Conservation (phyloP, 805 yeast species). For the Yarrowia bubula region DNA sequence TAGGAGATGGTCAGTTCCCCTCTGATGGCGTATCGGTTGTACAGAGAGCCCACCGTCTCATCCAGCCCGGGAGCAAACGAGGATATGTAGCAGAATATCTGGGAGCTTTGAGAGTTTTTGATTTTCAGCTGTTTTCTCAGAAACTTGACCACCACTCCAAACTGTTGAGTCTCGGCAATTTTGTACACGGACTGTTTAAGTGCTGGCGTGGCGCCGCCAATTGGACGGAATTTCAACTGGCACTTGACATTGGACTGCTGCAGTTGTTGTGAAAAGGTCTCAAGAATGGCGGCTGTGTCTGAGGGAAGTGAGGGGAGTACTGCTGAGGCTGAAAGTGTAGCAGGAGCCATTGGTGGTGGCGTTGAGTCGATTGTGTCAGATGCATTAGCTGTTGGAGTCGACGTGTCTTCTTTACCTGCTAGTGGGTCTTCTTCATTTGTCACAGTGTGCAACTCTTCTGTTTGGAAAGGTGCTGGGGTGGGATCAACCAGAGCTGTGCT, state of each 20-base stretch:
- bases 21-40: conserved; percentile 35
- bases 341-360: conserved; percentile 34
- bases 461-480: background rate
- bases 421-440: background rate
- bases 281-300: conserved; percentile 36
- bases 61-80: conserved; percentile 45
- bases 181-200: conserved; percentile 48
- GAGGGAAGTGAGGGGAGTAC: conserved; percentile 36
- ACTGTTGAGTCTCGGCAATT: conserved; percentile 47
- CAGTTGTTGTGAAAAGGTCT: conserved; percentile 34
- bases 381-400: background rate
- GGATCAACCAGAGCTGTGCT: background rate
- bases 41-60: conserved; percentile 39
- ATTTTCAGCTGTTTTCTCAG: conserved; percentile 43
- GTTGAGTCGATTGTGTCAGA: conserved; percentile 37
- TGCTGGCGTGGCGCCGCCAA: conserved; percentile 51
- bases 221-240: conserved; percentile 49
- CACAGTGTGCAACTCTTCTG: background rate
- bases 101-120: conserved; percentile 33
- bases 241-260: conserved; percentile 15
- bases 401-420: background rate
- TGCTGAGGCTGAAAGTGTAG: conserved; percentile 40
- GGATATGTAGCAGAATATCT: conserved; percentile 42
- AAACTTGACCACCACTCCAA: conserved; percentile 48
- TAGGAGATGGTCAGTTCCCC: conserved; percentile 38